Evolutionary conservation across 441 rosid genomes (phyloP).

Genomic region (Mallotus japonicus): DNA sequence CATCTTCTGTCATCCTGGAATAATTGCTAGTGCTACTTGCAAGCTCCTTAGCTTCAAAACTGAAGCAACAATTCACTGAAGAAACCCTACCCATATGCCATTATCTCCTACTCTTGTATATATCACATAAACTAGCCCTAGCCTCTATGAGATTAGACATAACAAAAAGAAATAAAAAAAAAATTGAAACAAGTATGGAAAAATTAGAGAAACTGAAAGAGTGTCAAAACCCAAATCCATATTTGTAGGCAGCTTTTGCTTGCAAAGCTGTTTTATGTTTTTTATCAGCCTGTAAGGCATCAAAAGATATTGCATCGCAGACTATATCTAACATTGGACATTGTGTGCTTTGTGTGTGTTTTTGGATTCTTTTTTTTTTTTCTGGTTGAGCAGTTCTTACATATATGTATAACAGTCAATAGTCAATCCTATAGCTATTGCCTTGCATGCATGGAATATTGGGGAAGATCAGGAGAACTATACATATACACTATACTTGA

Average conservation of each 20-base stretch:
- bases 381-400: not conserved
- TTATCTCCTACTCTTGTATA: not conserved
- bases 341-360: slow-evolving; percentile 25
- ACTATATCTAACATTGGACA: slow-evolving; percentile 32
- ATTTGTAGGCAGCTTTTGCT: slow-evolving; percentile 1
- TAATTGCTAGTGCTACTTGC: slow-evolving; percentile 21
- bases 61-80: slow-evolving; percentile 11
- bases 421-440: not conserved
- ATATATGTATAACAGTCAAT: not conserved
- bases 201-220: not conserved
- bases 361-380: too few relatives aligned
- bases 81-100: slow-evolving; percentile 1
- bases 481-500: too few relatives aligned
- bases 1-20: slow-evolving; percentile 20
- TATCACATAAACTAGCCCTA: not conserved
- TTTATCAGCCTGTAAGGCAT: slow-evolving; percentile 9
- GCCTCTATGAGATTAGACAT: not conserved
- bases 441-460: not conserved
- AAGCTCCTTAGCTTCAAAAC: not conserved
- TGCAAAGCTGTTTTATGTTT: slow-evolving; percentile 23
- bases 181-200: not conserved
- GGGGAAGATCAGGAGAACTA: not conserved
- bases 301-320: slow-evolving; percentile 35
- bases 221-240: not conserved
- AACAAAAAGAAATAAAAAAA: not conserved